Evolutionary conservation across 306 rosid species (phyloP).

Genomic region (Fragaria ananassa): DNA sequence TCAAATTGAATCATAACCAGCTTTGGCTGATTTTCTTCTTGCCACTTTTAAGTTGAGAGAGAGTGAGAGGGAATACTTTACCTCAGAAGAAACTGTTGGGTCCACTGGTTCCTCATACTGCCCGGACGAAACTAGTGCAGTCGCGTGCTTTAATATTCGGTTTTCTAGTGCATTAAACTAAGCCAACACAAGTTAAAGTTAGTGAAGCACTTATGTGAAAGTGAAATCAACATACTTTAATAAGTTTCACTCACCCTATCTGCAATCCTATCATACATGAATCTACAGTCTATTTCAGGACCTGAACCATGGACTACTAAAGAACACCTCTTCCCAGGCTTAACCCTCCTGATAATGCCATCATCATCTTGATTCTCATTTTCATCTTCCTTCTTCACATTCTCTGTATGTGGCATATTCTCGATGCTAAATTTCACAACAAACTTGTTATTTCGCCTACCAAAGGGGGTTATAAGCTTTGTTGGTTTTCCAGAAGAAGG

Average conservation of each 20-base stretch:
- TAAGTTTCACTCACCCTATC: constrained; percentile 61
- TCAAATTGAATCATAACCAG: constrained; percentile 3
- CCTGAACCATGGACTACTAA: constrained; percentile 61
- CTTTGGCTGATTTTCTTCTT: constrained; percentile 1
- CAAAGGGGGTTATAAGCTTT: constrained; percentile 65
- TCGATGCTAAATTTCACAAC: constrained; percentile 57
- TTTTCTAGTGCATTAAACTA: constrained; percentile 79
- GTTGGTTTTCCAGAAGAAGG: constrained; percentile 62
- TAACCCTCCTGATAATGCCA: constrained; percentile 60
- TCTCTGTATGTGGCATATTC: constrained; percentile 40
- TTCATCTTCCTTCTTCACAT: constrained; percentile 33
- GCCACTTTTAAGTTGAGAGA: neutral
- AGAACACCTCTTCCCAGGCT: constrained; percentile 61
- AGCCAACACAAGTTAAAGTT: constrained; percentile 32
- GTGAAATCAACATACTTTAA: constrained; percentile 11
- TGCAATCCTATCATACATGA: constrained; percentile 74
- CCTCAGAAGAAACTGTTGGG: constrained; percentile 90
- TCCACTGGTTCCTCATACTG: constrained; percentile 74
- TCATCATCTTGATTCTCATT: constrained; percentile 54
- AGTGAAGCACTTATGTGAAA: constrained; percentile 21
- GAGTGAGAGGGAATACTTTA: constrained; percentile 22
- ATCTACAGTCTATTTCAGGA: constrained; percentile 68
- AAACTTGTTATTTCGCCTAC: constrained; percentile 63
- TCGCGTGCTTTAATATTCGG: constrained; percentile 56
- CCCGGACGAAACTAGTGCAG: constrained; percentile 64